Conservation (phyloP, 495 filamentous ascomycete species). For the Aspergillus nanangensis region DNA sequence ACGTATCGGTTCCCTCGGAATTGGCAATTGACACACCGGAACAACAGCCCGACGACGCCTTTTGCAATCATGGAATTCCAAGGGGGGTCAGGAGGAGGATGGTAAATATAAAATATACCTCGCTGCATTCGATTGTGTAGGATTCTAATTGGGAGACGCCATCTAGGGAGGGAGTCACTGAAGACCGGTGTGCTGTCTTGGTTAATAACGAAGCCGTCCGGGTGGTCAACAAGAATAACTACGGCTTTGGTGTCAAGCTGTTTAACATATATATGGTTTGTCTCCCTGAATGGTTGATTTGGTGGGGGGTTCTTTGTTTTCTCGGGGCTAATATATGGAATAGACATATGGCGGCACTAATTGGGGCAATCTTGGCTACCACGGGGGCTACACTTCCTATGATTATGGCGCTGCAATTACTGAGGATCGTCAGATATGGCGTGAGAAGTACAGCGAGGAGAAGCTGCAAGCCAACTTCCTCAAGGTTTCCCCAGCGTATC, state of each 20-base stretch:
- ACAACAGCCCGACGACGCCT: constrained; percentile 55
- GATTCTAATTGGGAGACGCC: too few species aligned
- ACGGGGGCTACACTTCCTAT: constrained; percentile 63
- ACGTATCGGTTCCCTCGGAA: constrained; percentile 33
- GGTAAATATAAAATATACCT: constrained; percentile 19
- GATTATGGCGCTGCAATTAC: constrained; percentile 60
- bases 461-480: constrained; percentile 68
- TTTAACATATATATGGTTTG: constrained; percentile 63
- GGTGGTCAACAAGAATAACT: constrained; percentile 72
- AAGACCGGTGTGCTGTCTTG: constrained; percentile 52
- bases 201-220: constrained; percentile 61
- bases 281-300: too few species aligned
- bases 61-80: constrained; percentile 55
- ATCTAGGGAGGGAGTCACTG: constrained; percentile 62
- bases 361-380: constrained; percentile 72
- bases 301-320: too few species aligned
- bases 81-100: constrained; percentile 6
- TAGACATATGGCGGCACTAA: constrained; percentile 64
- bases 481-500: constrained; percentile 58
- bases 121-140: too few species aligned
- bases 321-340: too few species aligned
- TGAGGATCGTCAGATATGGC: constrained; percentile 53
- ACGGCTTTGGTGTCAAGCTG: constrained; percentile 52
- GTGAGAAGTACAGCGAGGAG: constrained; percentile 70
- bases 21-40: constrained; percentile 38